A percentile compares a stretch with the other conserved stretches of the same genome.
Conservation (phyloP, 2,329 filamentous ascomycete species). For the Neonectria ditissima region DNA sequence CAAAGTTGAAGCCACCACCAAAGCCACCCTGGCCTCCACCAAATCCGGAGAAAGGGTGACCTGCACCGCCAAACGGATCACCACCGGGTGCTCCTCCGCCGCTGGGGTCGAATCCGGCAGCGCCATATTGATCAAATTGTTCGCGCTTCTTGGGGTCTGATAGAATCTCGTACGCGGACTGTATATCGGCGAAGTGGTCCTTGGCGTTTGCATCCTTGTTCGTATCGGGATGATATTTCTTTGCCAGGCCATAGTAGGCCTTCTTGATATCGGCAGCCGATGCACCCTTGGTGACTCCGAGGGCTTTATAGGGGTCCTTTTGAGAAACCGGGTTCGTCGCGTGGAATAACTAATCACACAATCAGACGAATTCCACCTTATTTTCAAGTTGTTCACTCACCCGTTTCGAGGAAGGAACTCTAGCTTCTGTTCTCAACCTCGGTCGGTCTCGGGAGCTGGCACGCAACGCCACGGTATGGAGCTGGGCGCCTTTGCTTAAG, state of each 20-base stretch:
- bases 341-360: constrained; percentile 65
- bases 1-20: constrained; percentile 89
- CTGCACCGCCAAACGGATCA: constrained; percentile 72
- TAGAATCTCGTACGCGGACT: constrained; percentile 92
- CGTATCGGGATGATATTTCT: constrained; percentile 97
- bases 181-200: constrained; percentile 93
- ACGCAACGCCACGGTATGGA: constrained; percentile 49
- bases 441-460: constrained; percentile 35
- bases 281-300: constrained; percentile 87
- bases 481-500: constrained; percentile 52
- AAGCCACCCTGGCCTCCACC: constrained; percentile 72
- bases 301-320: constrained; percentile 86
- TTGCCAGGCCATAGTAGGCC: constrained; percentile 96
- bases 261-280: constrained; percentile 93
- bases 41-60: constrained; percentile 72
- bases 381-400: constrained; percentile 42
- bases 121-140: constrained; percentile 90
- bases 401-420: constrained; percentile 39
- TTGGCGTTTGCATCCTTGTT: constrained; percentile 96
- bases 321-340: constrained; percentile 66
- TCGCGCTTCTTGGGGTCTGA: constrained; percentile 94
- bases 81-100: constrained; percentile 67
- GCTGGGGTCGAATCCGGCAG: constrained; percentile 86
- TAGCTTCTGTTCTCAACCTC: constrained; percentile 31
- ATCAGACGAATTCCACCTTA: constrained; percentile 30